Percentiles rank a stretch among this genome's conserved stretches.
phyloP scores from a whole-genome alignment of 805 yeast genomes.

The Wickerhamomyces pijperi region DNA sequence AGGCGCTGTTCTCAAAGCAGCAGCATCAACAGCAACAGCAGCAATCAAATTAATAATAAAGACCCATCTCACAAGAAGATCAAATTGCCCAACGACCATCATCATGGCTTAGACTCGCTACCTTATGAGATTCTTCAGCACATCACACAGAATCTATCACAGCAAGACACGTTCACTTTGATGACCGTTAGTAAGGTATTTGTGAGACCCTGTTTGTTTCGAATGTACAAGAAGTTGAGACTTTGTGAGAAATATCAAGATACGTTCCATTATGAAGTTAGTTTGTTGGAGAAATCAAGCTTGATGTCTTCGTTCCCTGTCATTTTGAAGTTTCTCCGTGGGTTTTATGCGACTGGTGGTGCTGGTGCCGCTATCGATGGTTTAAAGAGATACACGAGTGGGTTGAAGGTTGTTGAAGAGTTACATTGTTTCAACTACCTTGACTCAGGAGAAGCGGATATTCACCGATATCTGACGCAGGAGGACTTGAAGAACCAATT shows the following conservation, averaged over 20 bases:
- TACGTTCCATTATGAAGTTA: slow-evolving; percentile 8
- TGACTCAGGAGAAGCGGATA: slow-evolving; percentile 15
- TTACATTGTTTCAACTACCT: slow-evolving; percentile 11
- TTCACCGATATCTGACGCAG: slow-evolving; percentile 5
- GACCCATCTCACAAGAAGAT: too few relatives aligned
- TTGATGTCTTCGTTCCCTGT: slow-evolving; percentile 12
- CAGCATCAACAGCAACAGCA: too few relatives aligned
- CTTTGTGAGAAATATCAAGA: slow-evolving; percentile 18
- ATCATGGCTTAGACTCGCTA: too few relatives aligned
- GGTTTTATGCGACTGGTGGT: slow-evolving; percentile 7
- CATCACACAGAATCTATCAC: slow-evolving; percentile 8
- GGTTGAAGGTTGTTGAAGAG: slow-evolving; percentile 11
- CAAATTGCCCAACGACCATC: too few relatives aligned
- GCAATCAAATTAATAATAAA: too few relatives aligned
- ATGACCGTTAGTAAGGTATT: slow-evolving; percentile 8
- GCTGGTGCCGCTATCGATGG: slow-evolving; percentile 1
- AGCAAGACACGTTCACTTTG: slow-evolving; percentile 10
- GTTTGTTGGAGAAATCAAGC: slow-evolving; percentile 4
- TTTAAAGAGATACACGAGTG: background rate
- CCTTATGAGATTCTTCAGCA: slow-evolving; percentile 11
- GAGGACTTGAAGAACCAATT: slow-evolving; percentile 9
- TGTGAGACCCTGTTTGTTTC: slow-evolving; percentile 6
- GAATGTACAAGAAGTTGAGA: slow-evolving; percentile 12
- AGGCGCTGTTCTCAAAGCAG: too few relatives aligned
- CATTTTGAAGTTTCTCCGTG: slow-evolving; percentile 10